phyloP scores from a whole-genome alignment of 2,329 filamentous ascomycete species.

The Xylariales sp. region DNA sequence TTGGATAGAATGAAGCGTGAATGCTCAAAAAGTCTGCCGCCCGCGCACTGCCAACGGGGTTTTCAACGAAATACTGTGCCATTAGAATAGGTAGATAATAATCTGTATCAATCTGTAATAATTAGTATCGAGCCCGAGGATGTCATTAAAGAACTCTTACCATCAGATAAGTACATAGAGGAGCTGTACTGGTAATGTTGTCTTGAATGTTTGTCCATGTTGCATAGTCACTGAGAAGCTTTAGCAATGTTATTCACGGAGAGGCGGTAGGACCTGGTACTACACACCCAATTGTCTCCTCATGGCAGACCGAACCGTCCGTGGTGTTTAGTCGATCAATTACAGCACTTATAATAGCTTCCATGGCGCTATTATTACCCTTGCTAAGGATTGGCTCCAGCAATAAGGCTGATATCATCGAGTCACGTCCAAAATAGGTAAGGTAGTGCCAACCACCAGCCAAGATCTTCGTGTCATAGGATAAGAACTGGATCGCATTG shows the following conservation, averaged over 20 bases:
- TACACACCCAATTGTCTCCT: no score
- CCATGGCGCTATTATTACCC: conserved; percentile 49
- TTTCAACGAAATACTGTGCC: conserved; percentile 52
- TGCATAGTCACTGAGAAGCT: conserved; percentile 61
- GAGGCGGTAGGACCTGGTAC: no score
- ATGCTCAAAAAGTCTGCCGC: no score
- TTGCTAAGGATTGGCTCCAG: conserved; percentile 53
- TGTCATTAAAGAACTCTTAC: no score
- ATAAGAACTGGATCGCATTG: conserved; percentile 56
- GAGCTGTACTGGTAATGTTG: conserved; percentile 46
- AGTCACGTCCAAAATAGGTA: conserved; percentile 64
- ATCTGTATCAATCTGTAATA: conserved; percentile 57
- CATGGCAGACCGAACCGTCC: conserved; percentile 59
- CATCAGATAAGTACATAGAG: no score
- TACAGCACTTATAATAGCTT: conserved; percentile 57
- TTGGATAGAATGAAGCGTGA: no score
- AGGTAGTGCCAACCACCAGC: conserved; percentile 64
- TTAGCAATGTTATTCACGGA: no score
- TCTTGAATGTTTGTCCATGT: conserved; percentile 53
- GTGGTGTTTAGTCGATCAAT: conserved; percentile 56
- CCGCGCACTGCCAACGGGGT: conserved; percentile 39
- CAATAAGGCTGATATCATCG: conserved; percentile 56
- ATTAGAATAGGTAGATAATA: conserved; percentile 56
- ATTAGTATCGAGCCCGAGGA: conserved; percentile 46
- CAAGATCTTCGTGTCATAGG: conserved; percentile 57